Conservation (phyloP, 1,284 basidiomycete genomes). For the Rhodotorula sp. region DNA sequence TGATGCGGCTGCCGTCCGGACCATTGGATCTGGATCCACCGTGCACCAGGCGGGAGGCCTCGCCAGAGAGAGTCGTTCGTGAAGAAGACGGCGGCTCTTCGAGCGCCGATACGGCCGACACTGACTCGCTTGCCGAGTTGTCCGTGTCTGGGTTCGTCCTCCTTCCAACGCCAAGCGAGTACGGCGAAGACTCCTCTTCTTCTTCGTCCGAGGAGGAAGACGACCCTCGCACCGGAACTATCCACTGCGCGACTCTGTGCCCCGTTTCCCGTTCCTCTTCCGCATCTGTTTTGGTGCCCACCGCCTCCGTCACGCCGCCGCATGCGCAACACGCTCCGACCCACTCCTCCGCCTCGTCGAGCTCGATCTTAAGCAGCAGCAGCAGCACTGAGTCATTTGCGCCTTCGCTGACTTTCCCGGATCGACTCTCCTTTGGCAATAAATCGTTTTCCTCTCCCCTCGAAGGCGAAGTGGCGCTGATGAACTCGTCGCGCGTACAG, state of each 20-base stretch:
- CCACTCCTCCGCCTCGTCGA: not conserved
- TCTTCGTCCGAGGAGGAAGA: conserved; percentile 13
- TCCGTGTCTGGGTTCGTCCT: conserved; percentile 8
- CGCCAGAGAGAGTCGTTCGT: too few species aligned
- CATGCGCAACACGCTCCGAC: not conserved
- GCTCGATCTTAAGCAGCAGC: not conserved
- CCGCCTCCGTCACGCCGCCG: not conserved
- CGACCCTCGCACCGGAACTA: conserved; percentile 20
- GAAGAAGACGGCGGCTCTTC: too few species aligned
- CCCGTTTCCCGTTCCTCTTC: conserved; percentile 17
- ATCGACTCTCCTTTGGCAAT: not conserved
- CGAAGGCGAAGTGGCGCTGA: not conserved
- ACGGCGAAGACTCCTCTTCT: not conserved
- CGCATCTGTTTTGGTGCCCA: not conserved
- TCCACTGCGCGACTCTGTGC: conserved; percentile 33
- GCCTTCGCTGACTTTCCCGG: not conserved
- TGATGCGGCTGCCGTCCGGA: not conserved
- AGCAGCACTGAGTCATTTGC: not conserved
- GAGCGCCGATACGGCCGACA: too few species aligned
- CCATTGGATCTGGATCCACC: not conserved
- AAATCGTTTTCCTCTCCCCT: not conserved
- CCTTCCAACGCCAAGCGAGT: not conserved
- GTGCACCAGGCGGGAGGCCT: too few species aligned
- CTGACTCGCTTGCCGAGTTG: not conserved
- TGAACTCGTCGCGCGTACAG: not conserved